Base-by-base conservation (phyloP, 2,329 filamentous ascomycete genomes). In the Westerdykella ornata region DNA sequence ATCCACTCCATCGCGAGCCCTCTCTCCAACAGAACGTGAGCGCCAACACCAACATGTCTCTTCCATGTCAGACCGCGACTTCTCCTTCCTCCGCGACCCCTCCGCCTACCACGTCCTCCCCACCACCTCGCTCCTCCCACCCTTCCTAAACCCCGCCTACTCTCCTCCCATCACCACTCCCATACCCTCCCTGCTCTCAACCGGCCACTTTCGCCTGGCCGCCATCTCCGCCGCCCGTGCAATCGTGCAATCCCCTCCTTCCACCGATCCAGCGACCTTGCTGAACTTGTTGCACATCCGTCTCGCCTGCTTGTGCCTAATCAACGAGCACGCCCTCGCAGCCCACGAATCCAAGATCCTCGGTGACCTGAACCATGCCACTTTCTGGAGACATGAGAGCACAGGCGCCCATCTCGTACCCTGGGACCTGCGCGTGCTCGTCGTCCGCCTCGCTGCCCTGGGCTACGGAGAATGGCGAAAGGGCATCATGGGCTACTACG, bases 401-500 rank as follows among this genome's bases (percentile, higher is more conserved):
- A 67, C 62, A 1, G 51, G 57, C 35, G 49, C 51, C 5, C 66
- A 69, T 35, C 74, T 94, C 0, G 84, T 90, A 0, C 90, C 90
- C 0, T 98, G 92, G 89, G 77, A 84, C 32, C 74, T 98, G 39
- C 80, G 92, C 5, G 76, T 96, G 2, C 74, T 97, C 13, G 82
- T 84, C 5, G 84, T 96, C 7, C 78, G 89, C 1, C 74, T 97
- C 15, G 87, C 94, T 52, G 87, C 86, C 0, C 77, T 95, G 35
- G 88, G 87, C 1, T 94, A 92, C 49, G 83, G 83, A 3, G 92
- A 98, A 65, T 79, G 82, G 37, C 76, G 90, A 4, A 77, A 89
- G 46, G 85, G 86, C 3, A 82, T 98, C 43, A 90, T 92, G 74
- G 85, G 85, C 34, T 87, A 94, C 61, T 94, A 95, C 60, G 88